Conservation (phyloP, 345 rosid genomes). For the Aquilaria yunnanensis region DNA sequence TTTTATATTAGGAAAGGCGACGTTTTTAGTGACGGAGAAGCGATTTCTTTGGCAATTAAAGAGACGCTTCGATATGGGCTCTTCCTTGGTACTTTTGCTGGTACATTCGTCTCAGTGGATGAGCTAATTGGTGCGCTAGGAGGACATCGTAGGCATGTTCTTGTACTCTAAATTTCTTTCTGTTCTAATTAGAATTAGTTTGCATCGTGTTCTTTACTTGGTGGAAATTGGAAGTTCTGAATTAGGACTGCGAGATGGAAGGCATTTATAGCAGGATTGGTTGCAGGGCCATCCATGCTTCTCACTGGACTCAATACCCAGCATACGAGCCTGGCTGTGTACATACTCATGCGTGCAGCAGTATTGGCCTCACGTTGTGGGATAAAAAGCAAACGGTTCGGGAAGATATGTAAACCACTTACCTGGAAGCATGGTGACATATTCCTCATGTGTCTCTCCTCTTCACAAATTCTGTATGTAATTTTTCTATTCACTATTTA, state of each 20-base stretch:
- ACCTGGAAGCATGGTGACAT: constrained; percentile 92
- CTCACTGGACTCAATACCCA: constrained; percentile 69
- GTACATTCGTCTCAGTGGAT: constrained; percentile 72
- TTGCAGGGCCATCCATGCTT: constrained; percentile 89
- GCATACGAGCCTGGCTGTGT: constrained; percentile 74
- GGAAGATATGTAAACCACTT: constrained; percentile 66
- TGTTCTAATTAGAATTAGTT: neutral
- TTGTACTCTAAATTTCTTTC: neutral
- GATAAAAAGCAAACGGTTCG: constrained; percentile 72
- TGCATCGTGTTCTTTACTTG: constrained; percentile 7
- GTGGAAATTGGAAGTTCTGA: constrained; percentile 11
- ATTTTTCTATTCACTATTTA: neutral
- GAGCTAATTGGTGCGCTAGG: constrained; percentile 57
- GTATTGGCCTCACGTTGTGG: constrained; percentile 88
- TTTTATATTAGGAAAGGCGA: constrained; percentile 41
- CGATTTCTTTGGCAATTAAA: constrained; percentile 53
- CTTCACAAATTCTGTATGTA: constrained; percentile 77
- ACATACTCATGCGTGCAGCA: constrained; percentile 86
- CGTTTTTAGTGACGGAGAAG: constrained; percentile 52
- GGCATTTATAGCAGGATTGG: constrained; percentile 66
- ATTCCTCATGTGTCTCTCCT: constrained; percentile 87
- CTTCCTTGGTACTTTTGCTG: constrained; percentile 86
- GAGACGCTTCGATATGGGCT: constrained; percentile 81
- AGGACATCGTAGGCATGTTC: constrained; percentile 59
- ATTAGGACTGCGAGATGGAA: constrained; percentile 81